These are phyloP conservation scores for Cystobasidium slooffiae DNA, from an alignment of 1,284 basidiomycete species.

Conservation along the genomic window DNA sequence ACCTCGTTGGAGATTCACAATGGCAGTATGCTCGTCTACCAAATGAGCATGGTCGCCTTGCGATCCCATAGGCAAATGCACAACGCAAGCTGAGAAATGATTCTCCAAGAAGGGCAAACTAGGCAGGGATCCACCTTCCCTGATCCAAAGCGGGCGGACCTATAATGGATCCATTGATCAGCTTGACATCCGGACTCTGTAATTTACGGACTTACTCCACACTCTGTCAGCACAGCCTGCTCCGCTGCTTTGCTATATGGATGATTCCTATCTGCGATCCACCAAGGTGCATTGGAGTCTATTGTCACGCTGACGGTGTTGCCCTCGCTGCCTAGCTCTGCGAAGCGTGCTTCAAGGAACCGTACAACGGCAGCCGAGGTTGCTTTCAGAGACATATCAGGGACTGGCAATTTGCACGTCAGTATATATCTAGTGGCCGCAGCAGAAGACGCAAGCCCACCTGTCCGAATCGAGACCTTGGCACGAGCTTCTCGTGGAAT, in stretches of 20 bases:
- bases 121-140: conserved; percentile 75
- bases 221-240: conserved; percentile 33
- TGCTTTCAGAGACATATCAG: conserved; percentile 80
- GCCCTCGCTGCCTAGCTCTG: conserved; percentile 45
- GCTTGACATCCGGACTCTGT: not conserved
- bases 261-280: conserved; percentile 40
- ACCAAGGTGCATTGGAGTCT: conserved; percentile 40
- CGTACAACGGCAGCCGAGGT: conserved; percentile 69
- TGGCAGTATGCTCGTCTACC: conserved; percentile 79
- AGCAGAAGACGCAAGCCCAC: conserved; percentile 6
- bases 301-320: conserved; percentile 62
- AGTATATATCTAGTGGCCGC: not conserved
- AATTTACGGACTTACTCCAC: conserved; percentile 2
- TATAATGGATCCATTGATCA: conserved; percentile 64
- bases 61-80: conserved; percentile 80
- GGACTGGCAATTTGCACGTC: conserved; percentile 69
- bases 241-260: conserved; percentile 42
- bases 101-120: conserved; percentile 25
- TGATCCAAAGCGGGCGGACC: conserved; percentile 77
- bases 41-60: conserved; percentile 88
- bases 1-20: conserved; percentile 73
- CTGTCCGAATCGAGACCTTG: conserved; percentile 65
- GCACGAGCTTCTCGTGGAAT: conserved; percentile 81
- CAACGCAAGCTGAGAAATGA: conserved; percentile 44
- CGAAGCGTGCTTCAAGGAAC: conserved; percentile 69